Conservation (phyloP, 1,139 yeast species). For the Yamadazyma dushanensis region DNA sequence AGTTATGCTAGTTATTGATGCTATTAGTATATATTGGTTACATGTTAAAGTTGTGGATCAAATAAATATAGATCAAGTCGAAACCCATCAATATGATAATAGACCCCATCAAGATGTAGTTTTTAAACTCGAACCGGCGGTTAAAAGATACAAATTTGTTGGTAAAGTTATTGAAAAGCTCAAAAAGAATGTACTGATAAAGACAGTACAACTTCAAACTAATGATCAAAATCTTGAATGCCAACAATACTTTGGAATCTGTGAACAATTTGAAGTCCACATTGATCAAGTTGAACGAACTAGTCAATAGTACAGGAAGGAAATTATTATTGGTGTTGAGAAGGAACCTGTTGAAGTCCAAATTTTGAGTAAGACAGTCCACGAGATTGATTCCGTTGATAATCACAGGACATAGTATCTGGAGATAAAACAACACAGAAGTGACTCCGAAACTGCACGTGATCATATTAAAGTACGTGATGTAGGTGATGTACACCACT, state of each 20-base stretch:
- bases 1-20: slow-evolving; percentile 1
- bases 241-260: slow-evolving; percentile 3
- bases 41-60: background rate
- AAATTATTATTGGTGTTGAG: slow-evolving; percentile 24
- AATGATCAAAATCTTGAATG: slow-evolving; percentile 19
- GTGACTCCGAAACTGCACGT: background rate
- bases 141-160: slow-evolving; percentile 7
- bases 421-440: slow-evolving; percentile 6
- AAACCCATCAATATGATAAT: slow-evolving; percentile 6
- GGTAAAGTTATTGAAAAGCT: slow-evolving; percentile 12
- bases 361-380: slow-evolving; percentile 5
- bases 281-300: slow-evolving; percentile 25
- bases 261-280: slow-evolving; percentile 17
- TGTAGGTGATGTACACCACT: slow-evolving; percentile 1
- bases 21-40: background rate
- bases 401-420: slow-evolving; percentile 9
- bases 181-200: slow-evolving; percentile 20
- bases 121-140: slow-evolving; percentile 2
- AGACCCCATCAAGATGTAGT: slow-evolving; percentile 6
- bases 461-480: background rate
- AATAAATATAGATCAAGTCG: slow-evolving; percentile 5
- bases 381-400: slow-evolving; percentile 6
- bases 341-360: slow-evolving; percentile 6
- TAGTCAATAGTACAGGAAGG: slow-evolving; percentile 29
- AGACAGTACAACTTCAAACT: slow-evolving; percentile 29